Percentiles rank a stretch among this genome's conserved stretches.
Evolutionary conservation across 1,284 basidiomycete species (phyloP).

Genomic region (Inonotus obliquus): DNA sequence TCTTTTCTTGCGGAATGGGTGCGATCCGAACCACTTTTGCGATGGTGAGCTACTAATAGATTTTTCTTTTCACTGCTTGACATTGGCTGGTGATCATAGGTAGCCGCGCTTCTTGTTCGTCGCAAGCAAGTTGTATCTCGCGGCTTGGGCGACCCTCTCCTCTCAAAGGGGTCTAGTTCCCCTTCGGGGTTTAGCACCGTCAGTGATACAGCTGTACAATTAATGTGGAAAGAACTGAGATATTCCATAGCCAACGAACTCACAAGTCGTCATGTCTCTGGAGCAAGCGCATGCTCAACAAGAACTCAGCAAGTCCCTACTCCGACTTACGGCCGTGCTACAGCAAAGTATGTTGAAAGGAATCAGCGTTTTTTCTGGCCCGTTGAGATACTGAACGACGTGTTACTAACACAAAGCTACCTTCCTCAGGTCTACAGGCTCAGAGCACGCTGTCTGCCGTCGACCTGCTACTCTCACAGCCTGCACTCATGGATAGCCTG

Average conservation of each 20-base stretch:
- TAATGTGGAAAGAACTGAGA: neutral
- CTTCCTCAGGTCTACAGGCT: constrained; percentile 47
- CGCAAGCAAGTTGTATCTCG: constrained; percentile 80
- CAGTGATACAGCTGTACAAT: constrained; percentile 19
- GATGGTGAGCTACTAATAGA: constrained; percentile 49
- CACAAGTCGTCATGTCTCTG: constrained; percentile 53
- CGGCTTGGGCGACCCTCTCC: constrained; percentile 74
- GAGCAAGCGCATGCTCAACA: constrained; percentile 83
- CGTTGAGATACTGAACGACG: too few relatives aligned
- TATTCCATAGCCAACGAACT: constrained; percentile 43
- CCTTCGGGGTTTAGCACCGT: constrained; percentile 43
- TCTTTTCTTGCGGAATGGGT: constrained; percentile 98
- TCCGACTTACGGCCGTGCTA: constrained; percentile 81
- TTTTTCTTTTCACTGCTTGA: neutral
- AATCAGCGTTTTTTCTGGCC: neutral
- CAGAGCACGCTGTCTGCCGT: constrained; percentile 71
- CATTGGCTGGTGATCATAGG: constrained; percentile 28
- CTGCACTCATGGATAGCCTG: constrained; percentile 77
- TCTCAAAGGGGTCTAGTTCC: constrained; percentile 19
- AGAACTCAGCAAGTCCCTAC: constrained; percentile 74
- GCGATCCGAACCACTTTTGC: constrained; percentile 96
- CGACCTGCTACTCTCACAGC: constrained; percentile 76
- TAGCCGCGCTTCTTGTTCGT: constrained; percentile 85
- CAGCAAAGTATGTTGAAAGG: constrained; percentile 59
- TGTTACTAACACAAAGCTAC: neutral